These are phyloP conservation scores for Neurospora sp. DNA, from an alignment of 495 filamentous ascomycete species.

Conservation along the genomic window DNA sequence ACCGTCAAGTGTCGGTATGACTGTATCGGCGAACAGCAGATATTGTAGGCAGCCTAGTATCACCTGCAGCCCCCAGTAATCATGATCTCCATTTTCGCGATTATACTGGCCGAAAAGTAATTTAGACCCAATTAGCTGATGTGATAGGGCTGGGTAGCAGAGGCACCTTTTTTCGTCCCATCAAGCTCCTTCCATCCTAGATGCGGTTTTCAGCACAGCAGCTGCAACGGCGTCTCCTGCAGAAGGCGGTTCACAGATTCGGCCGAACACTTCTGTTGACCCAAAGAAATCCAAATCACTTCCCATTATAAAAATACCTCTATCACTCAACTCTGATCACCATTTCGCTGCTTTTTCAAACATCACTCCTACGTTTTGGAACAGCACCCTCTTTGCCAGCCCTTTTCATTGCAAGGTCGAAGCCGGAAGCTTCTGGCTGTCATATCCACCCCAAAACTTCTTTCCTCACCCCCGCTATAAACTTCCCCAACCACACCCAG, in stretches of 20 bases:
- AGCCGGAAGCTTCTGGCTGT: neutral
- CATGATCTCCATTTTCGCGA: neutral
- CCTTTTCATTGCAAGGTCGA: neutral
- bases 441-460: conserved; percentile 5
- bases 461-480: conserved; percentile 6
- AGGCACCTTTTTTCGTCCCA: neutral
- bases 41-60: neutral
- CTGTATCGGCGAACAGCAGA: neutral
- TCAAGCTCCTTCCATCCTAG: neutral
- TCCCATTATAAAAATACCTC: neutral
- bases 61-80: neutral
- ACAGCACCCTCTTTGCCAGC: neutral
- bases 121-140: neutral
- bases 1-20: neutral
- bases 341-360: neutral
- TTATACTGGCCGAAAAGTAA: neutral
- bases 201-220: neutral
- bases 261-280: neutral
- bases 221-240: neutral
- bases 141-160: neutral
- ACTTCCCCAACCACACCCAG: neutral
- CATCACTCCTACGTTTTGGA: neutral
- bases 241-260: neutral
- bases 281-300: neutral
- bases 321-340: neutral